Conservation (phyloP, 73 alveolate genomes). For the Symbiodinium pilosum region DNA sequence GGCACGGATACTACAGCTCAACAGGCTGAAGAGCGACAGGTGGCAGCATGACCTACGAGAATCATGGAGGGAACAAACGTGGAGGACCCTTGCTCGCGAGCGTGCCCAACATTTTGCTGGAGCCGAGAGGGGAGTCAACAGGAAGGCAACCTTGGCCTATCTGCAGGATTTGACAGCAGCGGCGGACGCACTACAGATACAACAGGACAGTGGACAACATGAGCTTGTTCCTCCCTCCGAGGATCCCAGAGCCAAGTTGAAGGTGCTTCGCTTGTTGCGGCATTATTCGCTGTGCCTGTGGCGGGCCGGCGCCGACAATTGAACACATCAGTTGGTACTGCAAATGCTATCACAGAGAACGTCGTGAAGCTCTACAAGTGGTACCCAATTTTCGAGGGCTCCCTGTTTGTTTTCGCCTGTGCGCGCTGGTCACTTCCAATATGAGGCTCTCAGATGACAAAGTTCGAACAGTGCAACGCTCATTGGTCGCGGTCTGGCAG, state of each 20-base stretch:
- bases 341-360: not conserved
- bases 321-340: not conserved
- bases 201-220: not conserved
- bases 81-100: constrained; percentile 9
- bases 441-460: no score
- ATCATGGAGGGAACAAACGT: not conserved
- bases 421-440: no score
- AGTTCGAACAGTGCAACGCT: no score
- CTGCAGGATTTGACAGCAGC: not conserved
- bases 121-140: not conserved
- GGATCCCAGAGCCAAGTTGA: not conserved
- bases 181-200: not conserved
- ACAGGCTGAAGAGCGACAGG: no score
- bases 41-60: constrained; percentile 4
- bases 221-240: not conserved
- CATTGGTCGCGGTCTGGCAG: no score
- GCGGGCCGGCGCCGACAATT: not conserved
- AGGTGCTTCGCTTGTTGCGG: not conserved
- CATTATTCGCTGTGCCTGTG: not conserved
- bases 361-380: not conserved
- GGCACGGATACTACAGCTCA: not conserved
- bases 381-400: not conserved
- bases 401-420: no score
- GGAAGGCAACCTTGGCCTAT: not conserved
- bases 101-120: not conserved